These are phyloP conservation scores for Polysphondylium violaceum DNA, from an alignment of 78 protist species.

Conservation along the genomic window DNA sequence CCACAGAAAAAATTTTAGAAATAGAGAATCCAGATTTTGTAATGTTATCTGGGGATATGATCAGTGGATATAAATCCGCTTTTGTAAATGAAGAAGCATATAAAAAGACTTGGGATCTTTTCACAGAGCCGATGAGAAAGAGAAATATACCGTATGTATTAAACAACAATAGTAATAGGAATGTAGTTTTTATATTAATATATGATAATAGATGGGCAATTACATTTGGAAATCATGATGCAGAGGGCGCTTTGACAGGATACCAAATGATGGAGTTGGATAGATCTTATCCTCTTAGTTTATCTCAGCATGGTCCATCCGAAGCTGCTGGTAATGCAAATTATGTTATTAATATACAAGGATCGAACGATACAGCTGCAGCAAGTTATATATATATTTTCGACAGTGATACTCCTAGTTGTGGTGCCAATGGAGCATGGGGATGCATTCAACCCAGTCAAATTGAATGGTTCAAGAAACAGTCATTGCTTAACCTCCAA, in stretches of 20 bases:
- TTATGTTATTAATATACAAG: conserved; percentile 12
- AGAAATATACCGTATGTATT: conserved; percentile 38
- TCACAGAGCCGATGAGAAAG: conserved; percentile 26
- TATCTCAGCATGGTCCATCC: neutral
- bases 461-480: conserved; percentile 32
- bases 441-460: conserved; percentile 33
- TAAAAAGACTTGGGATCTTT: conserved; percentile 9
- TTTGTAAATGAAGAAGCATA: neutral
- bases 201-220: conserved; percentile 23
- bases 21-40: conserved; percentile 48
- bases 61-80: conserved; percentile 6
- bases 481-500: neutral
- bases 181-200: neutral
- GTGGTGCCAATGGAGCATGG: conserved; percentile 6
- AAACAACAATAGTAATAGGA: neutral
- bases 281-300: neutral
- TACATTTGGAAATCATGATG: conserved; percentile 72
- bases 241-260: conserved; percentile 4
- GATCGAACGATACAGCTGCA: neutral
- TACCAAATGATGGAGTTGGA: conserved; percentile 15
- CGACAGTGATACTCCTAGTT: conserved; percentile 28
- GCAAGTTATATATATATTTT: conserved; percentile 3
- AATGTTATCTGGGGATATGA: conserved; percentile 72
- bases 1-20: conserved; percentile 18
- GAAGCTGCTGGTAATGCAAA: conserved; percentile 24